Percentiles rank a stretch among this genome's conserved stretches.
Evolutionary conservation across 352 stramenopile genomes (phyloP).

Genomic region (Peronospora belbahrii): DNA sequence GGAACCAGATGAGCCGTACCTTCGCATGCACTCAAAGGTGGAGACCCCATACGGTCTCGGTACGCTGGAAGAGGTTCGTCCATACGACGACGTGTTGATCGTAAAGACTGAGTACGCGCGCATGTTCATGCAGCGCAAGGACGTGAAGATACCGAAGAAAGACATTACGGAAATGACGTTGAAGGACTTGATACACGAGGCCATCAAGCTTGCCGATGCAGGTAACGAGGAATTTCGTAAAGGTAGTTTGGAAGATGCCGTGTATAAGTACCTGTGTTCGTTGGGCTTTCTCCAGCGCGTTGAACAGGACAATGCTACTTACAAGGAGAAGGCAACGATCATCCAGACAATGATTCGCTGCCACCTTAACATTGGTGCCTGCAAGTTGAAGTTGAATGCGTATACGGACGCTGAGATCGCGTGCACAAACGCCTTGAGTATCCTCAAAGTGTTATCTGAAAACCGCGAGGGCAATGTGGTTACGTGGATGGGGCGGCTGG

Average conservation of each 20-base stretch:
- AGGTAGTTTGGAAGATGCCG: slow-evolving; percentile 51
- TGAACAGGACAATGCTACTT: slow-evolving; percentile 60
- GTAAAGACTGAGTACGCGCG: slow-evolving; percentile 55
- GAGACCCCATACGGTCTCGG: slow-evolving; percentile 63
- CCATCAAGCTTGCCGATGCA: slow-evolving; percentile 52
- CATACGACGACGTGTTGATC: slow-evolving; percentile 54
- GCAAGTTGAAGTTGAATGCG: slow-evolving; percentile 69
- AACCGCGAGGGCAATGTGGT: slow-evolving; percentile 77
- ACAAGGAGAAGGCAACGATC: slow-evolving; percentile 83
- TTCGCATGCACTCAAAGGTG: slow-evolving; percentile 78
- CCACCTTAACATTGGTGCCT: slow-evolving; percentile 80
- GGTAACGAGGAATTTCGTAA: slow-evolving; percentile 69
- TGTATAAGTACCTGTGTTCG: slow-evolving; percentile 68
- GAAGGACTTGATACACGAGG: slow-evolving; percentile 66
- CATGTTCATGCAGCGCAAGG: slow-evolving; percentile 78
- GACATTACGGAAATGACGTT: slow-evolving; percentile 64
- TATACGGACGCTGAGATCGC: slow-evolving; percentile 67
- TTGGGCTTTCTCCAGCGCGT: slow-evolving; percentile 69
- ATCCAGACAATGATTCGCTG: slow-evolving; percentile 86
- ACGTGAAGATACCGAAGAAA: slow-evolving; percentile 60
- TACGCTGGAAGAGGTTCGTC: slow-evolving; percentile 57
- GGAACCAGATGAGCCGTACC: slow-evolving; percentile 49
- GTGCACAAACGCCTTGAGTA: slow-evolving; percentile 76
- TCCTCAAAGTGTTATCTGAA: slow-evolving; percentile 64
- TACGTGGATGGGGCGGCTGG: slow-evolving; percentile 77